Evolutionary conservation across 73 alveolate genomes (phyloP), one percentile per base, ranked within the genome.

Genomic region (Tetrahymena borealis): DNA sequence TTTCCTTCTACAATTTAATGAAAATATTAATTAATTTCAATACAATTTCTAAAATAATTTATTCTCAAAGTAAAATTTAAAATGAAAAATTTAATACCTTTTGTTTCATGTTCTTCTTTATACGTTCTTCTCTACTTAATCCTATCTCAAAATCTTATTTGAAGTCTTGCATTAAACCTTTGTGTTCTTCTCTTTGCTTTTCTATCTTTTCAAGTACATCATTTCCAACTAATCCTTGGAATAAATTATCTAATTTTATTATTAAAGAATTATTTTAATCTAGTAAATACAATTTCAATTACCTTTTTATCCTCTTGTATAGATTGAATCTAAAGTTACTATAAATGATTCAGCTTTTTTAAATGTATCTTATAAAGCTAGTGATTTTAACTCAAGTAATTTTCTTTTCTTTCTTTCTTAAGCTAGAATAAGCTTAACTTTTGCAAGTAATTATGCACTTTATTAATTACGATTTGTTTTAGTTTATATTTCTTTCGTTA

Each of bases 351-450:
- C 90, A 16, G 95, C 91, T 39, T 93, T 93, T 85, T 92, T 93
- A 33, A 60, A 93, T 32, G 78, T 79, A 93, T 93, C 95, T 35
- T 93, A 60, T 32, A 93, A 85, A 93, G 91, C 93, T 28, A 39
- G 42, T 1, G 90, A 28, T 16, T 93, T 93, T 33, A 91, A 39
- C 15, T 93, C 60, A 16, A 85, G 91, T 32, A 93, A 43, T 93
- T 93, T 93, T 90, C 95, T 79, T 85, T 85, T 93, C 39, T 93
- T 93, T 78, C 95, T 93, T 24, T 93, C 95, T 0, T 60, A 32
- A 8, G 91, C 93, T 18, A 93, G 91, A 28, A 93, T 79, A 60
- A 79, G 20, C 28, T 79, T 36, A 60, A 93, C 91, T 39, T 85
- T 93, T 16, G 90, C 33, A 5, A 93, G 42, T 0, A 92, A 79